Conservation (phyloP, 2,329 filamentous ascomycete species). For the Diplodia mutila region DNA sequence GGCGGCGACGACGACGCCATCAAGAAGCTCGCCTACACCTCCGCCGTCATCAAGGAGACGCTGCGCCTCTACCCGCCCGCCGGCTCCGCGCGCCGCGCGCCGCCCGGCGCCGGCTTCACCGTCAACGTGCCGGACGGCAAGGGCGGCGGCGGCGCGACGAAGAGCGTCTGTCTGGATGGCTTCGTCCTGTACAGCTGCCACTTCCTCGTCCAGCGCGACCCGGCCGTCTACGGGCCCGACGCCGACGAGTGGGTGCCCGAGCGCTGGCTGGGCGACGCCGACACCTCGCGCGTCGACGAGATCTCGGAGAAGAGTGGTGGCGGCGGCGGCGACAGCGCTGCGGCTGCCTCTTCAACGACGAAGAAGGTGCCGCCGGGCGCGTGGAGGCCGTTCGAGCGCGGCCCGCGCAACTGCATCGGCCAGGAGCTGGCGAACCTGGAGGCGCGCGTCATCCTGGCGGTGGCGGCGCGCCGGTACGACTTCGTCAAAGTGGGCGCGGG, state of each 20-base stretch:
- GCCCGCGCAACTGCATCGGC: slow-evolving; percentile 44
- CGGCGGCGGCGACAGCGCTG: slow-evolving; percentile 30
- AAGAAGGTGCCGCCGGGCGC: slow-evolving; percentile 29
- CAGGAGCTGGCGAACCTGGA: slow-evolving; percentile 44
- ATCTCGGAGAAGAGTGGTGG: slow-evolving; percentile 33
- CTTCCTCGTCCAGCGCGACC: slow-evolving; percentile 32
- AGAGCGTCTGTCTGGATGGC: slow-evolving; percentile 9
- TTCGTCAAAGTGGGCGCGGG: slow-evolving; percentile 43
- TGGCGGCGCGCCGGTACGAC: slow-evolving; percentile 32
- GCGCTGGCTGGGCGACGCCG: slow-evolving; percentile 15
- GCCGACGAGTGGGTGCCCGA: slow-evolving; percentile 21
- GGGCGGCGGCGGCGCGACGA: neutral
- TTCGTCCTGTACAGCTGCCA: slow-evolving; percentile 6
- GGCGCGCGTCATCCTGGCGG: slow-evolving; percentile 36
- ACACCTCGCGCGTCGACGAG: slow-evolving; percentile 29
- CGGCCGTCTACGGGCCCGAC: slow-evolving; percentile 36
- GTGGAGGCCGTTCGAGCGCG: slow-evolving; percentile 46
- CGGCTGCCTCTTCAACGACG: no score
- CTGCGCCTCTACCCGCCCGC: slow-evolving; percentile 39
- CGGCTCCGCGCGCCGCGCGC: slow-evolving; percentile 12
- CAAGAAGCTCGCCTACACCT: slow-evolving; percentile 37
- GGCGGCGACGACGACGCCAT: slow-evolving; percentile 28
- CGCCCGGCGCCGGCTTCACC: neutral
- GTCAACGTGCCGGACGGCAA: slow-evolving; percentile 1
- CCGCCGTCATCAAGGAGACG: slow-evolving; percentile 43